phyloP scores from a whole-genome alignment of 2,329 filamentous ascomycete species.

The Lasiodiplodia citricola region DNA sequence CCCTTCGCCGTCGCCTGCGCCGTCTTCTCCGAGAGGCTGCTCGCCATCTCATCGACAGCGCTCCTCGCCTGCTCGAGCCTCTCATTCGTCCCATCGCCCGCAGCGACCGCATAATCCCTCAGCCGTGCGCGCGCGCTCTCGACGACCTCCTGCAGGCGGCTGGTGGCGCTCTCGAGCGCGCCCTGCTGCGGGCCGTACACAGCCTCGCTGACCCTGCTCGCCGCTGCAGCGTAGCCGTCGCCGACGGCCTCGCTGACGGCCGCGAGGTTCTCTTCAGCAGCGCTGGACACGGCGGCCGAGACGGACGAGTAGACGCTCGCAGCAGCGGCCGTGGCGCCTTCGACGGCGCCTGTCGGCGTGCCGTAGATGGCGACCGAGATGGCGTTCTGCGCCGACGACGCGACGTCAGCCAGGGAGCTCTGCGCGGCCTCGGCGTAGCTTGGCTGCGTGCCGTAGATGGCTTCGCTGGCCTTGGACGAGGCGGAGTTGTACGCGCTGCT shows the following conservation, averaged over 20 bases:
- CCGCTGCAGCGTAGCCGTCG: constrained; percentile 32
- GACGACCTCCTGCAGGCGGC: constrained; percentile 47
- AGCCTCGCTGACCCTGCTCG: constrained; percentile 47
- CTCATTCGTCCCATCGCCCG: constrained; percentile 36
- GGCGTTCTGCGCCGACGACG: constrained; percentile 59
- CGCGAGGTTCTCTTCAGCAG: constrained; percentile 46
- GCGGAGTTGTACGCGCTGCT: constrained; percentile 59
- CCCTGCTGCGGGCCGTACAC: constrained; percentile 55
- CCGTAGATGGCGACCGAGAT: constrained; percentile 65
- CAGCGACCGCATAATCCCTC: constrained; percentile 45
- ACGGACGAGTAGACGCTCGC: constrained; percentile 53
- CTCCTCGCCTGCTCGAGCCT: constrained; percentile 43
- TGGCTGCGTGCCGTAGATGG: constrained; percentile 60
- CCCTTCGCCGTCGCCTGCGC: constrained; percentile 50
- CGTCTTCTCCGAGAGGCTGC: constrained; percentile 46
- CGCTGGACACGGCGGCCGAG: constrained; percentile 44
- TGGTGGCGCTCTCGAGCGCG: constrained; percentile 53
- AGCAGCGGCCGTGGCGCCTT: constrained; percentile 51
- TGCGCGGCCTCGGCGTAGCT: constrained; percentile 61
- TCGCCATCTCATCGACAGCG: constrained; percentile 54
- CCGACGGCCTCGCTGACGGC: constrained; percentile 33
- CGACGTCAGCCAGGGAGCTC: constrained; percentile 59
- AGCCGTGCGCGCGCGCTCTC: constrained; percentile 52
- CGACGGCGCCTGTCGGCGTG: constrained; percentile 50
- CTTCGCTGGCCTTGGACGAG: constrained; percentile 56